phyloP scores from a whole-genome alignment of 257 asterid genomes.

The Leptodermis oblonga region DNA sequence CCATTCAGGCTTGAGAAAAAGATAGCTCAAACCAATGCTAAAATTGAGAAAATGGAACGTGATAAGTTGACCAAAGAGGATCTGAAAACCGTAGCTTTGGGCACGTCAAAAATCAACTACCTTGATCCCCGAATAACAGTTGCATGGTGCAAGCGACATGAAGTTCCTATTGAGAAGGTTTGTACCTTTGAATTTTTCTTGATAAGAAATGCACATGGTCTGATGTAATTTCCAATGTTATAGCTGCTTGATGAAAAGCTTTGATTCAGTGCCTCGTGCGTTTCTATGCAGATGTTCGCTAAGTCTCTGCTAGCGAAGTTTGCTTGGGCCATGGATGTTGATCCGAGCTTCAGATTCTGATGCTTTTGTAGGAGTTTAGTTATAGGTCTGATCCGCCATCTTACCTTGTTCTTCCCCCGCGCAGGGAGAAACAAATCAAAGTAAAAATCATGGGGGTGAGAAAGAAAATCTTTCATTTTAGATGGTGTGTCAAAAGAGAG shows the following conservation, averaged over 20 bases:
- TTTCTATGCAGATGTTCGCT: slow-evolving; percentile 69
- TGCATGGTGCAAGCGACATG: slow-evolving; percentile 99
- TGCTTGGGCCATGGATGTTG: slow-evolving; percentile 98
- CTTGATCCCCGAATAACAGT: slow-evolving; percentile 99
- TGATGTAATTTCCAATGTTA: not conserved
- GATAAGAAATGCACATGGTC: too few species aligned
- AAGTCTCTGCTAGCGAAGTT: slow-evolving; percentile 93
- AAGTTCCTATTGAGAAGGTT: slow-evolving; percentile 98
- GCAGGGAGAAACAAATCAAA: not conserved
- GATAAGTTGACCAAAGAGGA: slow-evolving; percentile 85
- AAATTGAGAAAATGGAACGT: slow-evolving; percentile 78
- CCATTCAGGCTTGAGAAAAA: slow-evolving; percentile 72
- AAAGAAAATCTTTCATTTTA: slow-evolving; percentile 12
- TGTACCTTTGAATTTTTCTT: not conserved
- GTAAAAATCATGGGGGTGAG: not conserved
- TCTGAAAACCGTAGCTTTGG: slow-evolving; percentile 82
- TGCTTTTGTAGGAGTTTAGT: slow-evolving; percentile 17
- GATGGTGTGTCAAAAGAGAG: slow-evolving; percentile 20
- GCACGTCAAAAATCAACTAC: slow-evolving; percentile 96
- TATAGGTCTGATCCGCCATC: not conserved
- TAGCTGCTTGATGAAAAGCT: not conserved
- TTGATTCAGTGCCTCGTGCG: not conserved
- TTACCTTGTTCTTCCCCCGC: not conserved
- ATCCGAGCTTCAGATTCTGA: slow-evolving; percentile 82
- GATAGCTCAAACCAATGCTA: slow-evolving; percentile 62